Conservation (phyloP, 2,329 filamentous ascomycete species). For the Fusarium redolens region DNA sequence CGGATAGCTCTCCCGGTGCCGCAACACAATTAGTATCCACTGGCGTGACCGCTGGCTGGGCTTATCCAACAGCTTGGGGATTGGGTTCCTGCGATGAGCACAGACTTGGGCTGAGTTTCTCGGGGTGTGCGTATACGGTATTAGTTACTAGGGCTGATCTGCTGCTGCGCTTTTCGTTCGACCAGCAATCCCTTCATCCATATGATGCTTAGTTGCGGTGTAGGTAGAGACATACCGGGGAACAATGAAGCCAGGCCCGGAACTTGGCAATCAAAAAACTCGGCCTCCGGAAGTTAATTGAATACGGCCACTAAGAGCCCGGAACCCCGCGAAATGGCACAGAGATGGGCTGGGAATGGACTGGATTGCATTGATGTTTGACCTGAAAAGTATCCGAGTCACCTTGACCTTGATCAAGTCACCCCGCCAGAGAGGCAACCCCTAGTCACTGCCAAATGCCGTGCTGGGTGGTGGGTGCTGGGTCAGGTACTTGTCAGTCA, state of each 20-base stretch:
- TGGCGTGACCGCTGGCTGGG: constrained; percentile 16
- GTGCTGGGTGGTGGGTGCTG: constrained; percentile 13
- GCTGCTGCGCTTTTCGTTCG: neutral
- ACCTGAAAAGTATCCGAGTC: constrained; percentile 9
- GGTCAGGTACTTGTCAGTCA: constrained; percentile 34
- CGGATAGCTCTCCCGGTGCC: constrained; percentile 10
- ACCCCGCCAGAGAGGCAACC: constrained; percentile 24
- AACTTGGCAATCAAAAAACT: constrained; percentile 26
- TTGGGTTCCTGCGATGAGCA: constrained; percentile 35
- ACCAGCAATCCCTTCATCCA: constrained; percentile 22
- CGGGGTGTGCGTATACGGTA: constrained; percentile 4
- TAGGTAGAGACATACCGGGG: constrained; percentile 21
- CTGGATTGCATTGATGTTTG: constrained; percentile 1
- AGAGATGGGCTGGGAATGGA: constrained; percentile 27
- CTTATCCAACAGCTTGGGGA: constrained; percentile 39
- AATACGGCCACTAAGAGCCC: constrained; percentile 32
- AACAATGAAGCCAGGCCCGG: constrained; percentile 15
- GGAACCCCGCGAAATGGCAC: constrained; percentile 35
- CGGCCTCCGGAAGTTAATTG: constrained; percentile 24
- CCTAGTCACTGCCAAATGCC: constrained; percentile 19
- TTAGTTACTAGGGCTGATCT: constrained; percentile 18
- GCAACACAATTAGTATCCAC: constrained; percentile 29
- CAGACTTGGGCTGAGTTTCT: constrained; percentile 24
- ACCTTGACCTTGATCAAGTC: neutral
- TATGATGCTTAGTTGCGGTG: constrained; percentile 32